These are phyloP conservation scores for Exophiala xenobiotica DNA, from an alignment of 2,329 filamentous ascomycete species.

Conservation along the genomic window DNA sequence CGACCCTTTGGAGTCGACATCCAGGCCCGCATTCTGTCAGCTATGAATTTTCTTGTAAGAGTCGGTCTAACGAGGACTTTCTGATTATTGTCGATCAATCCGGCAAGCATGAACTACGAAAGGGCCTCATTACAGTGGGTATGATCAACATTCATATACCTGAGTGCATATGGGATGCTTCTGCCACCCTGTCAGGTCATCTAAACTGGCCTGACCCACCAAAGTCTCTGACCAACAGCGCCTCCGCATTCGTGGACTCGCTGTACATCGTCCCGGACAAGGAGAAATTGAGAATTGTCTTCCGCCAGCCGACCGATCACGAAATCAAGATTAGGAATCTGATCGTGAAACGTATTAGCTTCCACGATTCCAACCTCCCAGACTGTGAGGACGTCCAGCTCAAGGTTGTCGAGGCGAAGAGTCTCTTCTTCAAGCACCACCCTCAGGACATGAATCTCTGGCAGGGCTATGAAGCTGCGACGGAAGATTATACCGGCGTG, in stretches of 20 bases:
- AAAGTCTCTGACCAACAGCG: slow-evolving; percentile 33
- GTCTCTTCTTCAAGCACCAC: slow-evolving; percentile 33
- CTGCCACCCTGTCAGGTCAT: slow-evolving; percentile 33
- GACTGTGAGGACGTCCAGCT: slow-evolving; percentile 19
- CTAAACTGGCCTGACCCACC: slow-evolving; percentile 29
- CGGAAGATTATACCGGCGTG: slow-evolving; percentile 33
- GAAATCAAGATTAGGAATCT: slow-evolving; percentile 25
- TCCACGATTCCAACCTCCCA: slow-evolving; percentile 33
- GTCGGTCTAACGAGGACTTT: slow-evolving; percentile 33
- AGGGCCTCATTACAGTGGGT: slow-evolving; percentile 34
- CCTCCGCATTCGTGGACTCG: slow-evolving; percentile 35
- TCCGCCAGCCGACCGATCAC: slow-evolving; percentile 29
- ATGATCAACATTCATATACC: slow-evolving; percentile 43
- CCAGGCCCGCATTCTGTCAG: slow-evolving; percentile 25
- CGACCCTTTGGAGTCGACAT: slow-evolving; percentile 12
- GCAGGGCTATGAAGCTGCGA: slow-evolving; percentile 32
- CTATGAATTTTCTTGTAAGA: slow-evolving; percentile 44
- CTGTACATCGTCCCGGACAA: slow-evolving; percentile 36
- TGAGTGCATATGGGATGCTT: slow-evolving; percentile 41
- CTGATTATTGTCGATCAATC: slow-evolving; percentile 37
- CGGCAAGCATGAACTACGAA: slow-evolving; percentile 34
- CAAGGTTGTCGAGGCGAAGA: slow-evolving; percentile 42
- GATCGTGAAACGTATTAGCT: slow-evolving; percentile 14
- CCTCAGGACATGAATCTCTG: slow-evolving; percentile 30
- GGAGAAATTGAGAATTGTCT: slow-evolving; percentile 33